Percentiles rank a stretch among this genome's conserved stretches.
phyloP scores from a whole-genome alignment of 2,329 filamentous ascomycete genomes.

The Exophiala oligosperma region DNA sequence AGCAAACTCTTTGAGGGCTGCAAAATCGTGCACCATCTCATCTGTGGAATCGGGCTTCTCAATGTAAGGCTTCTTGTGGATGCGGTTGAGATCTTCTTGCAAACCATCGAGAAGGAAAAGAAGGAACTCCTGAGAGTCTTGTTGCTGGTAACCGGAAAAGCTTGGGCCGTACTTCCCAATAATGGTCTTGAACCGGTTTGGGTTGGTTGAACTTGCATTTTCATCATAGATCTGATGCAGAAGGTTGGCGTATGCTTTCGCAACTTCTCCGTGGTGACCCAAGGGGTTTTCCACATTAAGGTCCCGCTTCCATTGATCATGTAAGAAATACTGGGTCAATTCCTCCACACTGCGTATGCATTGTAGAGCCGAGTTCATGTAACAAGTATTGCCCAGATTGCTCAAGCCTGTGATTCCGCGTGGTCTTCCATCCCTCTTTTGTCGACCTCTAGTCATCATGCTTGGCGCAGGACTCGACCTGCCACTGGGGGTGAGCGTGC shows the following conservation, averaged over 20 bases:
- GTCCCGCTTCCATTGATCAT: conserved; percentile 71
- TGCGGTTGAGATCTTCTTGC: conserved; percentile 91
- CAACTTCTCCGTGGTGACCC: conserved; percentile 81
- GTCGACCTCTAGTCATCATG: conserved; percentile 68
- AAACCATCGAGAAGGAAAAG: conserved; percentile 92
- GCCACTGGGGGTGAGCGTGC: conserved; percentile 54
- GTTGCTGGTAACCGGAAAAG: conserved; percentile 93
- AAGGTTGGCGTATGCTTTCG: conserved; percentile 76
- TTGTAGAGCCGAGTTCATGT: conserved; percentile 97
- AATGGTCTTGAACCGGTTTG: conserved; percentile 76
- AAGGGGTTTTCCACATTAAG: conserved; percentile 84
- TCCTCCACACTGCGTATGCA: conserved; percentile 93
- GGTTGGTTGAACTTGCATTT: conserved; percentile 68
- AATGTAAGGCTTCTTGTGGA: conserved; percentile 94
- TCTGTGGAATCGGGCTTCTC: conserved; percentile 98
- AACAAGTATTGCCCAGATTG: conserved; percentile 96
- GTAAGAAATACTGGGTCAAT: conserved; percentile 85
- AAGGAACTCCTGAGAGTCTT: conserved; percentile 96
- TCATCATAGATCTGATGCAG: conserved; percentile 77
- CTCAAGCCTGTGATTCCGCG: conserved; percentile 78
- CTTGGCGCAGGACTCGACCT: conserved; percentile 68
- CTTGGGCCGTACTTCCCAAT: conserved; percentile 79
- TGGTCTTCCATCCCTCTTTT: conserved; percentile 67
- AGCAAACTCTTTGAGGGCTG: conserved; percentile 80
- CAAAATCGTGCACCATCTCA: conserved; percentile 82